These are phyloP conservation scores for Diphasiastrum complanatum DNA, from an alignment of 83 land plant species.

Conservation along the genomic window DNA sequence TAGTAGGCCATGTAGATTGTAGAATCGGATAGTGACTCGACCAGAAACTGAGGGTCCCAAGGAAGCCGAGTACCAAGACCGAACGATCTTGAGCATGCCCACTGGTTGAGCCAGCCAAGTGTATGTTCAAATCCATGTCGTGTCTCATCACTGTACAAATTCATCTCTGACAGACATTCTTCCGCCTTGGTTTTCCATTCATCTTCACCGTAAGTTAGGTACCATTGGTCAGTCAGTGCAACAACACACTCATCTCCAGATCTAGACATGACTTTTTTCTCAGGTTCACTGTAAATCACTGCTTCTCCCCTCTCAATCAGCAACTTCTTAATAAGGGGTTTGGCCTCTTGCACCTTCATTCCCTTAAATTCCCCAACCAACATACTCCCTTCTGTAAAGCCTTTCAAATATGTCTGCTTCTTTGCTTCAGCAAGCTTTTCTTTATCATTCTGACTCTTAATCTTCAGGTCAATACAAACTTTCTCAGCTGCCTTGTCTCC, in stretches of 20 bases:
- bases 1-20: conserved; percentile 93
- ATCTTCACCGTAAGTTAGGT: conserved; percentile 65
- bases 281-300: conserved; percentile 77
- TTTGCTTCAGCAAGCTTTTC: conserved; percentile 75
- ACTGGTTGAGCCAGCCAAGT: conserved; percentile 69
- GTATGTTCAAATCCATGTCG: conserved; percentile 74
- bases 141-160: conserved; percentile 56
- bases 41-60: conserved; percentile 74
- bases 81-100: conserved; percentile 90
- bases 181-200: conserved; percentile 57
- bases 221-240: conserved; percentile 91
- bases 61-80: conserved; percentile 84
- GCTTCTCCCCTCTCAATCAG: conserved; percentile 50
- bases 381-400: conserved; percentile 77
- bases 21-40: conserved; percentile 85
- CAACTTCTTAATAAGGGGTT: conserved; percentile 51
- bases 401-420: conserved; percentile 59
- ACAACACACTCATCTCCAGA: conserved; percentile 88
- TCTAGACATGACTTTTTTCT: conserved; percentile 73
- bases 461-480: conserved; percentile 64
- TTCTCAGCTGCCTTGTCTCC: conserved; percentile 73
- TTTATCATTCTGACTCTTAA: conserved; percentile 81
- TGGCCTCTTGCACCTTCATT: conserved; percentile 62
- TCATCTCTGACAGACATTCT: conserved; percentile 58
- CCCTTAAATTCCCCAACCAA: conserved; percentile 60